Evolutionary conservation across 179 eudicot species (phyloP), one percentile per base, ranked within the genome.

Genomic region (Actinidia arguta): DNA sequence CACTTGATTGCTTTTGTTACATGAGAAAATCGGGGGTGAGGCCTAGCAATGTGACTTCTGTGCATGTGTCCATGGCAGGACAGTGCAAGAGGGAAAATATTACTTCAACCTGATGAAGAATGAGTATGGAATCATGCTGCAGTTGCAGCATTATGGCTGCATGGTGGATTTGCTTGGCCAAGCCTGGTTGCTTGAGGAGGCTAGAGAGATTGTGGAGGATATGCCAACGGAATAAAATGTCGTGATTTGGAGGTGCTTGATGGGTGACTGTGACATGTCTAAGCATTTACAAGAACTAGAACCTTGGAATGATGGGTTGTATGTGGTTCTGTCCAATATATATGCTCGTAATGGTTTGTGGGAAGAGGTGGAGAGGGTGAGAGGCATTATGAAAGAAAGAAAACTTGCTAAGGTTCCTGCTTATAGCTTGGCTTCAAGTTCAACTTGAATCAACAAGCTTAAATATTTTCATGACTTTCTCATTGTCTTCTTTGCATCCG

Each of bases 211-310:
- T 94, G 92, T 94, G 67, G 90, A 92, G 78, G 81, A 66, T 47
- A 94, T 95, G 95, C 94, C 98, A 6, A 90, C 93, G 97, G 84
- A 86, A 81, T 82, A 94, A 20, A 92, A 92, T 87, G 94, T 84
- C 64, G 92, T 88, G 44, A 89, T 95, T 67, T 94, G 94, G 95
- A 96, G 98, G 76, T 87, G 90, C 78, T 88, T 95, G 91, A 87
- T 95, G 91, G 98, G 95, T n/a, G 98, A 94, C 2, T 88, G 98
- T 90, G 96, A 94, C 89, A 90, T 91, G 55, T 90, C 92, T n/a
- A 82, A 86, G 85, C 89, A 89, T 83, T 89, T 92, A 74, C 79
- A 82, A 24, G 86, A 94, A 88, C 80, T 92, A 50, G 97, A 92
- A 69, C 96, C 94, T 11, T 89, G 92, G 93, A 94, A 94, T 85